Evolutionary conservation across 192 early-diverging fungal species (phyloP).

Genomic region (Lobosporangium transversale): DNA sequence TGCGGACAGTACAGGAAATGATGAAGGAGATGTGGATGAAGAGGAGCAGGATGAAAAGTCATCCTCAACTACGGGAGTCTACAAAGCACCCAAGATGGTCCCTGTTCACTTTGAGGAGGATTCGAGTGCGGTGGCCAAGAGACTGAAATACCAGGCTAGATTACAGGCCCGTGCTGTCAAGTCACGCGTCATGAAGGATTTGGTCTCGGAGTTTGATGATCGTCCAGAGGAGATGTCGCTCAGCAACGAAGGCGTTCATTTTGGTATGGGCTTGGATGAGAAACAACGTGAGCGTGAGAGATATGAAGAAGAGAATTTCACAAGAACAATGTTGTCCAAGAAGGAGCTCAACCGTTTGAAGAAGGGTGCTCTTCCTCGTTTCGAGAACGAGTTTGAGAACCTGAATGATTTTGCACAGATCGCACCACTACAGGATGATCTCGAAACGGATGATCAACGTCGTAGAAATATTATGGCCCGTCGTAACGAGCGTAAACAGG

Average conservation of each 20-base stretch:
- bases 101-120: conserved; percentile 90
- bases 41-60: conserved; percentile 47
- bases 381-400: conserved; percentile 89
- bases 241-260: conserved; percentile 74
- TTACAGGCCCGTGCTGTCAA: conserved; percentile 74
- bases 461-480: conserved; percentile 58
- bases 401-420: conserved; percentile 66
- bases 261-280: conserved; percentile 67
- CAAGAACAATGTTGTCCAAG: conserved; percentile 73
- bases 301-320: conserved; percentile 93
- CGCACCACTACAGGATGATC: conserved; percentile 58
- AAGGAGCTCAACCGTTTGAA: conserved; percentile 79
- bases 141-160: conserved; percentile 70
- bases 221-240: conserved; percentile 82
- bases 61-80: conserved; percentile 75
- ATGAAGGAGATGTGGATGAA: conserved; percentile 26
- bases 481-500: conserved; percentile 51
- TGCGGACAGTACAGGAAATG: conserved; percentile 50
- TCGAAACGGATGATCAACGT: conserved; percentile 57
- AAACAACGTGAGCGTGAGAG: conserved; percentile 68
- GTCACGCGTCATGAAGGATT: conserved; percentile 86
- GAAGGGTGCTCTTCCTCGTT: conserved; percentile 62
- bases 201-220: conserved; percentile 85
- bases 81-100: conserved; percentile 85
- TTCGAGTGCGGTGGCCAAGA: conserved; percentile 60